A percentile compares a stretch with the other conserved stretches of the same genome.
phyloP scores from a whole-genome alignment of 768 basidiomycete species.

The Macrocybe gigantea region DNA sequence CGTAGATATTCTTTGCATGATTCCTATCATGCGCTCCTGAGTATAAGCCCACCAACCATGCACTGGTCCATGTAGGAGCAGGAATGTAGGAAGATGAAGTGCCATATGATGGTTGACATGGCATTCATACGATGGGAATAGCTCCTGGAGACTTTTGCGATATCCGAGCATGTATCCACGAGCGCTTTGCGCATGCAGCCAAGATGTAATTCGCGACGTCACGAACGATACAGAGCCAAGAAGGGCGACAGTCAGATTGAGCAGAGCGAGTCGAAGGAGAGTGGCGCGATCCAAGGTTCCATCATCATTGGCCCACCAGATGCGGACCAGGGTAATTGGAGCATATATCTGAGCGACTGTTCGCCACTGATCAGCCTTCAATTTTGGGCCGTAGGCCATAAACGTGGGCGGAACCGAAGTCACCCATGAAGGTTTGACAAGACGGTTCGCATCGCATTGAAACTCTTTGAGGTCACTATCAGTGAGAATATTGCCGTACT shows the following conservation, averaged over 20 bases:
- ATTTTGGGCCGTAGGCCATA: conserved; percentile 18
- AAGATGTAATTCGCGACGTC: conserved; percentile 15
- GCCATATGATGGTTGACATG: conserved; percentile 33
- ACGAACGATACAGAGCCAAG: conserved; percentile 26
- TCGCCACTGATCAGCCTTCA: conserved; percentile 31
- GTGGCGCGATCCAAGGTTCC: conserved; percentile 3
- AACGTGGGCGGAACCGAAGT: conserved; percentile 15
- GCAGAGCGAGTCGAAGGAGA: conserved; percentile 19
- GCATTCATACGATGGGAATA: conserved; percentile 23
- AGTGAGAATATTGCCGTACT: conserved; percentile 1
- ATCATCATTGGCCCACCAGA: conserved; percentile 23
- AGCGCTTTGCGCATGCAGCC: conserved; percentile 15
- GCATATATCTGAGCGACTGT: conserved; percentile 25
- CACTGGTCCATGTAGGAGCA: conserved; percentile 27
- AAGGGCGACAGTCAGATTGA: conserved; percentile 20
- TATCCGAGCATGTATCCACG: conserved; percentile 24
- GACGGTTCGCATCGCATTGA: conserved; percentile 14
- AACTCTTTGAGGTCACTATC: conserved; percentile 12
- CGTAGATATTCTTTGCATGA: conserved; percentile 21
- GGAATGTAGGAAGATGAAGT: conserved; percentile 26
- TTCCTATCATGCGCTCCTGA: conserved; percentile 28
- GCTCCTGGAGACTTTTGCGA: conserved; percentile 16
- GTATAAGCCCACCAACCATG: conserved; percentile 30
- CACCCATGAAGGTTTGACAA: conserved; percentile 19
- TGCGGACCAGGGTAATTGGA: conserved; percentile 26